Evolutionary conservation across 2,329 filamentous ascomycete genomes (phyloP).

Genomic region (Atkinsonella texensis): DNA sequence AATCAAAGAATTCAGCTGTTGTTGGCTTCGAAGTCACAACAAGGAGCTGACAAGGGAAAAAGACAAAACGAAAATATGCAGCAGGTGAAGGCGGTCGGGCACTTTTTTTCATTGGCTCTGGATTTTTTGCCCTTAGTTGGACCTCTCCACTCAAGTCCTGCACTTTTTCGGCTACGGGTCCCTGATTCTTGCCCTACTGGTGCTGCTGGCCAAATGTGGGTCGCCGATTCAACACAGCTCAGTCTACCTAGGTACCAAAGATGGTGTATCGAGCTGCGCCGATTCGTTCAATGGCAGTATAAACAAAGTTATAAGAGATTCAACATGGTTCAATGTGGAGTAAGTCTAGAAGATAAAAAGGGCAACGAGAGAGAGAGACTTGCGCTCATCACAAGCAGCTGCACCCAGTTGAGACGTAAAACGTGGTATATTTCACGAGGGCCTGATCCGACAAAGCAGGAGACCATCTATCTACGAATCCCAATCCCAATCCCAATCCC

Average conservation of each 20-base stretch:
- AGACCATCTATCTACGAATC: not conserved
- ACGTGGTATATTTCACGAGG: not conserved
- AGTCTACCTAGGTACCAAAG: too few species aligned
- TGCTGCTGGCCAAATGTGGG: not conserved
- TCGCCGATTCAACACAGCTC: not conserved
- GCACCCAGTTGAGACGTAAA: not conserved
- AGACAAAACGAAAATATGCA: not conserved
- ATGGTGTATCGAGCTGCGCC: too few species aligned
- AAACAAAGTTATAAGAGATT: too few species aligned
- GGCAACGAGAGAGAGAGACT: not conserved
- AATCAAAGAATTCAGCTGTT: not conserved
- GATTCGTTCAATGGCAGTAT: too few species aligned
- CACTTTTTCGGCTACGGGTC: not conserved
- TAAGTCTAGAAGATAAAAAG: not conserved
- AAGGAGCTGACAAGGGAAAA: not conserved
- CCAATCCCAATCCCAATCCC: too few species aligned
- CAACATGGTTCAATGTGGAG: too few species aligned
- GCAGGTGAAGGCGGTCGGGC: constrained; percentile 9
- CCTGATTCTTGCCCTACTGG: not conserved
- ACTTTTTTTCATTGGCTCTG: constrained; percentile 4
- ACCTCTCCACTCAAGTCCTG: constrained; percentile 1
- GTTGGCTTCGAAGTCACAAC: not conserved
- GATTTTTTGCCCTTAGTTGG: constrained; percentile 6
- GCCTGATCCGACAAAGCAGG: not conserved
- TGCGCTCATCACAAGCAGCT: not conserved